phyloP scores from a whole-genome alignment of 805 yeast species.

The Lachancea dasiensis region DNA sequence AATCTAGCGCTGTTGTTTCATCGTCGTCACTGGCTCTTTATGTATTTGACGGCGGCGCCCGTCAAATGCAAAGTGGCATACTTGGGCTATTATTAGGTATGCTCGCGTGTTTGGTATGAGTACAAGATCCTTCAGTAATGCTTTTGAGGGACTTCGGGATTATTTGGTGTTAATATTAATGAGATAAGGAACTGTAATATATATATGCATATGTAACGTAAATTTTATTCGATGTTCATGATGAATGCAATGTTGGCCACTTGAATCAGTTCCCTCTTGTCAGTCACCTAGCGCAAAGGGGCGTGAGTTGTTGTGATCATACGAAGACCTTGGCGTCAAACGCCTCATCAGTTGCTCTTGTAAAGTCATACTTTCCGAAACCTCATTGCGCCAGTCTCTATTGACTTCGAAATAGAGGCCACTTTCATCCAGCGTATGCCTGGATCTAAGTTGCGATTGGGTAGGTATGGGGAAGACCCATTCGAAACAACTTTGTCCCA shows the following conservation, averaged over 20 bases:
- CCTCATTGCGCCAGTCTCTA: conserved; percentile 36
- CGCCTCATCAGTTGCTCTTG: conserved; percentile 29
- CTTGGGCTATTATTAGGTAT: background rate
- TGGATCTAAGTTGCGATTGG: conserved; percentile 18
- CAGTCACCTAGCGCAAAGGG: background rate
- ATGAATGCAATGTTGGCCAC: too few species aligned
- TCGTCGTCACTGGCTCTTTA: conserved; percentile 1
- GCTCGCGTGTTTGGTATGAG: background rate
- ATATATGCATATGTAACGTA: too few species aligned
- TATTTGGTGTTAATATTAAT: too few species aligned
- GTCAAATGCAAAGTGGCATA: background rate
- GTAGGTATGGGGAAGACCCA: conserved; percentile 65
- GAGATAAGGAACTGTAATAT: background rate
- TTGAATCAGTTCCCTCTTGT: too few species aligned
- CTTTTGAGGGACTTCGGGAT: background rate
- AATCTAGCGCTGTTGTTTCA: background rate
- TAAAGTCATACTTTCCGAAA: conserved; percentile 32
- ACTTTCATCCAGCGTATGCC: conserved; percentile 30
- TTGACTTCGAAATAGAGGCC: conserved; percentile 46
- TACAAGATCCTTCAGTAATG: background rate
- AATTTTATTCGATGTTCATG: background rate
- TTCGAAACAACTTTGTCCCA: conserved; percentile 61
- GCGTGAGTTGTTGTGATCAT: background rate
- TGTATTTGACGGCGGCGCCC: conserved; percentile 5
- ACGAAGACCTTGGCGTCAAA: conserved; percentile 29